Conservation (phyloP, 148 eudicot species). For the Vaccinium vitisidaea region DNA sequence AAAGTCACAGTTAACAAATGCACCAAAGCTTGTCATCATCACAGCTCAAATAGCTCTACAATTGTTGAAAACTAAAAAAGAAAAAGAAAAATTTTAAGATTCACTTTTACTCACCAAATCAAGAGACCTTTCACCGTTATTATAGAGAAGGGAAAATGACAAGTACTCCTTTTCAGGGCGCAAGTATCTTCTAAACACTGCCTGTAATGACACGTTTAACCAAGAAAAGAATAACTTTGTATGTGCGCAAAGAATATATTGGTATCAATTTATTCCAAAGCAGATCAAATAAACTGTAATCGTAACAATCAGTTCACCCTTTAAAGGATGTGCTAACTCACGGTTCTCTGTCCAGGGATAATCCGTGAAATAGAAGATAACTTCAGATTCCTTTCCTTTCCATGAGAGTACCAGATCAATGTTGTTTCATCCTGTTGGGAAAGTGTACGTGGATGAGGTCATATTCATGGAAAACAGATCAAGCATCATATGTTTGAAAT, state of each 20-base stretch:
- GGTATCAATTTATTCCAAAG: background rate
- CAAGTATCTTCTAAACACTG: slow-evolving; percentile 72
- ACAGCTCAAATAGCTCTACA: background rate
- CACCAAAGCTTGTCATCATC: background rate
- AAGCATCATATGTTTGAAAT: background rate
- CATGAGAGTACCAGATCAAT: slow-evolving; percentile 80
- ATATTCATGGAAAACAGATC: slow-evolving; percentile 3
- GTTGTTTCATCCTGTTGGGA: slow-evolving; percentile 72
- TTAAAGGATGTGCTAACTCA: slow-evolving; percentile 48
- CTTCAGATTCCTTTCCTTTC: slow-evolving; percentile 71
- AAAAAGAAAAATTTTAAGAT: background rate
- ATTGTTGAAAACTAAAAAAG: background rate
- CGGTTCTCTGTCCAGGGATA: slow-evolving; percentile 93
- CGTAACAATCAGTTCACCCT: background rate
- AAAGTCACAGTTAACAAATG: background rate
- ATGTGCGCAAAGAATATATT: background rate
- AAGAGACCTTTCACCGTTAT: slow-evolving; percentile 84
- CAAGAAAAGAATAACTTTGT: background rate
- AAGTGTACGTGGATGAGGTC: background rate
- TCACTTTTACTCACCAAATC: slow-evolving; percentile 59
- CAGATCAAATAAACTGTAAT: background rate
- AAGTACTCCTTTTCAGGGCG: slow-evolving; percentile 93
- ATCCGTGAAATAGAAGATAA: slow-evolving; percentile 65
- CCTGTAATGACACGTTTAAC: slow-evolving; percentile 37
- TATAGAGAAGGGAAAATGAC: slow-evolving; percentile 83